phyloP scores from a whole-genome alignment of 139 green algal genomes.

The Zygnema circumcarinatum region DNA sequence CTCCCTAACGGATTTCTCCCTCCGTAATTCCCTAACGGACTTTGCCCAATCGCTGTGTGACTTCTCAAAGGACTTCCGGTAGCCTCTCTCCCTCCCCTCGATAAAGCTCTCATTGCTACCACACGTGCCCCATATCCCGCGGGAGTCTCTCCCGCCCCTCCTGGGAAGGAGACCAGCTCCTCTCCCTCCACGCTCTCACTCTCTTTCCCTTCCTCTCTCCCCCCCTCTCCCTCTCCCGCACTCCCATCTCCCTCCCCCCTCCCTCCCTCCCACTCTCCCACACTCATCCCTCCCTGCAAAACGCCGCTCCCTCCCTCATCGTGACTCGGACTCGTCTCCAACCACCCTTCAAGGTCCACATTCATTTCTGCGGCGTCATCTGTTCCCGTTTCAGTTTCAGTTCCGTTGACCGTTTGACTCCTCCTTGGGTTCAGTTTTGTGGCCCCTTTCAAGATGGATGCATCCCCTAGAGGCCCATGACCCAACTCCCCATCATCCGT shows the following conservation, averaged over 20 bases:
- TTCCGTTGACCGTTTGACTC: not conserved
- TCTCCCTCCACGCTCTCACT: not conserved
- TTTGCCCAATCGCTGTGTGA: not conserved
- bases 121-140: not conserved
- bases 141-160: not conserved
- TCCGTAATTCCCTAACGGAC: not conserved
- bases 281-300: not conserved
- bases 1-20: not conserved
- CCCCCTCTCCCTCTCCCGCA: not conserved
- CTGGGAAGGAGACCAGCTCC: not conserved
- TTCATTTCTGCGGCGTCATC: not conserved
- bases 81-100: not conserved
- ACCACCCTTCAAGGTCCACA: not conserved
- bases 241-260: not conserved
- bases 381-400: not conserved
- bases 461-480: not conserved
- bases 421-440: not conserved
- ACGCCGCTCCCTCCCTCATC: not conserved
- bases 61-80: not conserved
- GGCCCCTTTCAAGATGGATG: not conserved
- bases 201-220: not conserved
- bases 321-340: not conserved
- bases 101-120: not conserved
- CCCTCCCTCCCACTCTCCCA: not conserved
- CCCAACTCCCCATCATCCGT: not conserved